Conservation (phyloP, 495 filamentous ascomycete species). For the Trichoderma gamsii region DNA sequence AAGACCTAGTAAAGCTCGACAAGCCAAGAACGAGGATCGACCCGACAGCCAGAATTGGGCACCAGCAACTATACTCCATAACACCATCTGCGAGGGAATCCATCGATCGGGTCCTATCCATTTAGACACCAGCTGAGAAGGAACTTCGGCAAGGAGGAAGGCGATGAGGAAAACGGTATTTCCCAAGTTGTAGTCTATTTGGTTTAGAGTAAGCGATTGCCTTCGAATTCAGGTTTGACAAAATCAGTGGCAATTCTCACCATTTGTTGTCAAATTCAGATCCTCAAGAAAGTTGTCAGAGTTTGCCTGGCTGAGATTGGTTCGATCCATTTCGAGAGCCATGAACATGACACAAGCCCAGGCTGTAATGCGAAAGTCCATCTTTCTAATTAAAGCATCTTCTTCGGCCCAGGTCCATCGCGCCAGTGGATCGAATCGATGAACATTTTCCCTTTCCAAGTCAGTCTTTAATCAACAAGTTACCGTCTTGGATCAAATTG, state of each 20-base stretch:
- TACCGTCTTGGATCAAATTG: too few species aligned
- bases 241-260: slow-evolving; percentile 28
- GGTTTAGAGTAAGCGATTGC: slow-evolving; percentile 1
- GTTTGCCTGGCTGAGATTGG: too few species aligned
- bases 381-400: slow-evolving; percentile 40
- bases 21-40: slow-evolving; percentile 34
- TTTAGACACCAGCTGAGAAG: slow-evolving; percentile 43
- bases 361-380: slow-evolving; percentile 1
- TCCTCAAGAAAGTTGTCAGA: slow-evolving; percentile 31
- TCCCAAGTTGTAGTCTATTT: slow-evolving; percentile 13
- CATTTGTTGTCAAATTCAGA: slow-evolving; percentile 25
- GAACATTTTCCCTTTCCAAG: slow-evolving; percentile 37
- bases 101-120: slow-evolving; percentile 41
- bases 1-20: slow-evolving; percentile 41
- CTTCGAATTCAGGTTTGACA: slow-evolving; percentile 19
- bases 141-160: slow-evolving; percentile 46
- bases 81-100: slow-evolving; percentile 43
- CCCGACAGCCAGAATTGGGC: slow-evolving; percentile 36
- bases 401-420: slow-evolving; percentile 46
- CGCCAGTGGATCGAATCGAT: slow-evolving; percentile 49
- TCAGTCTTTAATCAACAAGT: too few species aligned
- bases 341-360: not conserved
- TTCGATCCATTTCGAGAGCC: slow-evolving; percentile 25
- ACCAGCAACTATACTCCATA: slow-evolving; percentile 38
- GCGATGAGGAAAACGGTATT: slow-evolving; percentile 34